Evolutionary conservation across 805 yeast genomes (phyloP).

Genomic region (Saturnispora bothae): DNA sequence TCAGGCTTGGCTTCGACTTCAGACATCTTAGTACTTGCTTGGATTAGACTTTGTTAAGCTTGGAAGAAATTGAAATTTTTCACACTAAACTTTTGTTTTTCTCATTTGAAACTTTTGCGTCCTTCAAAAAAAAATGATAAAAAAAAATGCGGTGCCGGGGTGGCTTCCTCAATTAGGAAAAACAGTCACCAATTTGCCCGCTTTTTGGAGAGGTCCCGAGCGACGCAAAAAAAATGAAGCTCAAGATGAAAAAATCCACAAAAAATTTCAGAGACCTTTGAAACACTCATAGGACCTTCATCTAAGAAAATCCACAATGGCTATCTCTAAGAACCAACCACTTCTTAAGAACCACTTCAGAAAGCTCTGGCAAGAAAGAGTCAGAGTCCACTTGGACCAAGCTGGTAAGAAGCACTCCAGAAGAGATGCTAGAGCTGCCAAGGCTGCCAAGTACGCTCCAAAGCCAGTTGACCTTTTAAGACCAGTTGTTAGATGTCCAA

Average conservation of each 20-base stretch:
- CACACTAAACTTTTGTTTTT: background rate
- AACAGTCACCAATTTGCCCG: background rate
- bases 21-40: conserved; percentile 29
- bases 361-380: conserved; percentile 99
- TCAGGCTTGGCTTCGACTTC: conserved; percentile 22
- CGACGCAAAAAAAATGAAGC: background rate
- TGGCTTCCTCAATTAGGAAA: background rate
- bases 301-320: conserved; percentile 31
- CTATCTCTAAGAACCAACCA: conserved; percentile 98
- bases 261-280: no score
- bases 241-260: background rate
- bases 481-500: conserved; percentile 98
- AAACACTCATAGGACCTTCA: no score
- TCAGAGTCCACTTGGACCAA: conserved; percentile 99
- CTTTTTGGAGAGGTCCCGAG: no score
- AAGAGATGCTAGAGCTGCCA: conserved; percentile 87
- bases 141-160: background rate
- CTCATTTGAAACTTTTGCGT: background rate
- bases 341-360: conserved; percentile 99
- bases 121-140: background rate
- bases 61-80: background rate
- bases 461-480: conserved; percentile 93
- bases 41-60: no score
- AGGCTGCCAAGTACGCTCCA: conserved; percentile 95
- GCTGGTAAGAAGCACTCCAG: conserved; percentile 98